Conservation (phyloP, 495 filamentous ascomycete species). For the Physcia stellaris region DNA sequence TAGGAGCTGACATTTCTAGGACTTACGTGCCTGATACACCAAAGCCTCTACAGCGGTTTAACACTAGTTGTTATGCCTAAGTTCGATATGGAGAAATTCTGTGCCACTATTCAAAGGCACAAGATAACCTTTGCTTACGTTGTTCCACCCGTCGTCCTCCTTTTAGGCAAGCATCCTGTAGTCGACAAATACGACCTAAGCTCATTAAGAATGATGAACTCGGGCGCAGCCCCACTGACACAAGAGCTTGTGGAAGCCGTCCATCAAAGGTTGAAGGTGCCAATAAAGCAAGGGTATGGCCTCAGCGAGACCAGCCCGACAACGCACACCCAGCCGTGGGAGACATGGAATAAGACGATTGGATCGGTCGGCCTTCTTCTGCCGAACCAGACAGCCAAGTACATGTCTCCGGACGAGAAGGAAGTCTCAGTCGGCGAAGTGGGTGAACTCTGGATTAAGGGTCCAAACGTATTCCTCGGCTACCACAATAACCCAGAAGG, state of each 20-base stretch:
- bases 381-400: conserved; percentile 73
- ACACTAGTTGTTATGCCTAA: conserved; percentile 62
- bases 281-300: conserved; percentile 73
- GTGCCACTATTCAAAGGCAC: conserved; percentile 58
- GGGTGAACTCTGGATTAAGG: conserved; percentile 50
- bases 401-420: conserved; percentile 48
- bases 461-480: conserved; percentile 55
- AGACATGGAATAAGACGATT: conserved; percentile 61
- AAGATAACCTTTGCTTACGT: conserved; percentile 67
- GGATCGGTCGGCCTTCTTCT: conserved; percentile 72
- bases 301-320: conserved; percentile 64
- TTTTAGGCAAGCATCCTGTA: conserved; percentile 63
- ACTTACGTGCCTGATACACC: conserved; percentile 46
- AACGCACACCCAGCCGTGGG: conserved; percentile 45
- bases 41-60: conserved; percentile 52
- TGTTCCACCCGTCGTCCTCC: conserved; percentile 73
- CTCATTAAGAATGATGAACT: conserved; percentile 71
- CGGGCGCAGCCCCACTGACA: conserved; percentile 79
- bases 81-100: conserved; percentile 73
- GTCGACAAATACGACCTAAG: conserved; percentile 72
- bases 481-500: conserved; percentile 62
- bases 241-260: conserved; percentile 68
- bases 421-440: conserved; percentile 45
- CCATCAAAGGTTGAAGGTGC: conserved; percentile 58
- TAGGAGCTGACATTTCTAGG: too few species aligned